Base-by-base conservation (phyloP, 352 stramenopile genomes). In the Achlya hypogyna region DNA sequence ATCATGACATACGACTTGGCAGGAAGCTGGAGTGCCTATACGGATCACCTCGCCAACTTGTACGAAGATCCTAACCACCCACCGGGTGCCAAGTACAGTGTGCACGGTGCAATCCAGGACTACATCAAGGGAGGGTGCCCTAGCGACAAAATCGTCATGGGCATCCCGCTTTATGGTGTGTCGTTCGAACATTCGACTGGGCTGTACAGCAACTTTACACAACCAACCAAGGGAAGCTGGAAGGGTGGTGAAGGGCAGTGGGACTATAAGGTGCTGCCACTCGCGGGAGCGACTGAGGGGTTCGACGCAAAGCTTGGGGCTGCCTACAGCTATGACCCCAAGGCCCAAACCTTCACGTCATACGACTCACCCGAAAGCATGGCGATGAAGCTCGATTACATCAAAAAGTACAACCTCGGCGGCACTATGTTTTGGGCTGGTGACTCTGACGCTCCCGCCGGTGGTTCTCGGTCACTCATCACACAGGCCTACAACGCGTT, bases 11-110 rank as follows among this genome's bases (percentile, higher is more conserved):
- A 63, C 53, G 53, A 63, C 53, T 16, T 63, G 31, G 28, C 53
- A 9, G 53, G 53, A 14, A 63, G 53, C 25, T 63, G 53, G 53
- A 63, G 53, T 32, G 29, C 27, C 20, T 63, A 63, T 32, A 63
- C 53, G 10, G 53, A 63, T 32, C 53, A 63, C 53, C 53, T 49
- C 9, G 53, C 53, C 53, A 63, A 63, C 32, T 63, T 63, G 53
- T 63, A 47, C 29, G 32, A 63, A 22, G 53, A 63, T 32, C 53
- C 53, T 5, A 49, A 34, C 25, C 53, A 63, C 53, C 53, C 53
- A 12, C 18, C 31, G n/a, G 53, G 53, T 18, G 25, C 25, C 25
- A 49, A 51, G 32, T 63, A 63, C 53, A 47, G 27, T 9, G 53
- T 43, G 10, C 25, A 63, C 53, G 32, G 32, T 18, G 53, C 53